phyloP scores from a whole-genome alignment of 805 yeast species.

The Starmera caribaea region DNA sequence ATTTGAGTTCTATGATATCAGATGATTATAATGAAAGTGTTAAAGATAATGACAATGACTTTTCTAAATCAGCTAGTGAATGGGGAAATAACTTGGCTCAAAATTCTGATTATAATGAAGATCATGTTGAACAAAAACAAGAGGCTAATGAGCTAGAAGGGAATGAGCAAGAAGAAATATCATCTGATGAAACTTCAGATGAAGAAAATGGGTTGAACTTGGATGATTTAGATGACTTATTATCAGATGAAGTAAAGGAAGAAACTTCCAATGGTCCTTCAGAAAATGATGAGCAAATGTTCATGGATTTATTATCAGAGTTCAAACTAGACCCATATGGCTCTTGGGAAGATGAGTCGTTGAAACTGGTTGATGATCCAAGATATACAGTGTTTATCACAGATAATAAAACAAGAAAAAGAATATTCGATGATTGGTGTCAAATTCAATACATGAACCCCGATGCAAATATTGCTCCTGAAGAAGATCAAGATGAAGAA shows the following conservation, averaged over 20 bases:
- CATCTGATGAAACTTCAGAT: constrained; percentile 10
- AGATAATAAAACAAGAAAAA: constrained; percentile 25
- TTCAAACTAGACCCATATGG: constrained; percentile 31
- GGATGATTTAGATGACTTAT: constrained; percentile 11
- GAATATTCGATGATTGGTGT: constrained; percentile 39
- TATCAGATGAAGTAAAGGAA: constrained; percentile 8
- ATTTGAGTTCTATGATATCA: not conserved
- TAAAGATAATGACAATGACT: too few species aligned
- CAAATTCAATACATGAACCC: constrained; percentile 1
- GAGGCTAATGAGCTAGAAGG: constrained; percentile 1
- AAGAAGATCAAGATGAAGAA: not conserved
- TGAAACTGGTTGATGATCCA: constrained; percentile 31
- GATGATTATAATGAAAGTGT: not conserved
- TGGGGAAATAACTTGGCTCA: not conserved
- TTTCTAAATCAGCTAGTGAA: too few species aligned
- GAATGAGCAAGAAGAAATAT: constrained; percentile 9
- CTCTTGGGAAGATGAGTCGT: constrained; percentile 38
- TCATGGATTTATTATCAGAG: constrained; percentile 26
- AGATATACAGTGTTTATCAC: constrained; percentile 24
- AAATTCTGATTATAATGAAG: not conserved
- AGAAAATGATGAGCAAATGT: constrained; percentile 9
- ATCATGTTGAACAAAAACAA: constrained; percentile 1
- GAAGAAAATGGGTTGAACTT: constrained; percentile 15
- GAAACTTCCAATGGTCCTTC: constrained; percentile 4
- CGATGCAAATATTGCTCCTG: not conserved